Evolutionary conservation across 2,329 filamentous ascomycete genomes (phyloP).

Genomic region (Neoscytalidium dimidiatum): DNA sequence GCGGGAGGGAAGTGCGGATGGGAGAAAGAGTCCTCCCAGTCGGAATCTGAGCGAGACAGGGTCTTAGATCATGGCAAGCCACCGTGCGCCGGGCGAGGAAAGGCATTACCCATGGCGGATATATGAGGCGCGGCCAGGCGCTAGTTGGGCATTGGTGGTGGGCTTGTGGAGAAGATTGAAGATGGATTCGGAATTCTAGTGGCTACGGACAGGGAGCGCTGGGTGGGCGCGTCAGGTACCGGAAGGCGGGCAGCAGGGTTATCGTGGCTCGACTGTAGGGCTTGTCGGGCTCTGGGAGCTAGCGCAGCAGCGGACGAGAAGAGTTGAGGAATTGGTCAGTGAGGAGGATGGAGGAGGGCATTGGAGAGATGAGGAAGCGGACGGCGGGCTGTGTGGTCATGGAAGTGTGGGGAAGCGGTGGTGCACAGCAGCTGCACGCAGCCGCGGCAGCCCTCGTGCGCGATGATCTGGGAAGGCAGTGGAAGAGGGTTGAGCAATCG

Average conservation of each 20-base stretch:
- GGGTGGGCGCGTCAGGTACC: slow-evolving; percentile 1
- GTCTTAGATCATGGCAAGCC: slow-evolving; percentile 7
- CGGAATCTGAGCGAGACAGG: background rate
- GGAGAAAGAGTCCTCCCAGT: background rate
- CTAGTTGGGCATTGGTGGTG: background rate
- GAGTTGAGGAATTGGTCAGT: background rate
- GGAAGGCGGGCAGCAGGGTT: background rate
- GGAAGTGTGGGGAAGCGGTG: slow-evolving; percentile 2
- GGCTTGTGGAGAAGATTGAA: background rate
- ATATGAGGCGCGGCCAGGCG: background rate
- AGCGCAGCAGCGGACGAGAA: background rate
- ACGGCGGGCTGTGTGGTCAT: no score
- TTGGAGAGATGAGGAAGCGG: background rate
- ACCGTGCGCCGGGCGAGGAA: background rate
- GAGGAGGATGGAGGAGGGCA: background rate
- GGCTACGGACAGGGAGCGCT: background rate
- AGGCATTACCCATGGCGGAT: slow-evolving; percentile 12
- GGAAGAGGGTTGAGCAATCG: background rate
- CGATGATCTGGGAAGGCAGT: background rate
- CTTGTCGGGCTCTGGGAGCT: background rate
- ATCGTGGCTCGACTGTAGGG: slow-evolving; percentile 10
- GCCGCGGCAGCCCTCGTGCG: background rate
- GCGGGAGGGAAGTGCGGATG: background rate
- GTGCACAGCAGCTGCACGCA: slow-evolving; percentile 4
- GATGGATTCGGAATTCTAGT: background rate